A percentile compares a stretch with the other conserved stretches of the same genome.
Evolutionary conservation across 2,329 filamentous ascomycete genomes (phyloP).

Genomic region (Aspergillus ustus): DNA sequence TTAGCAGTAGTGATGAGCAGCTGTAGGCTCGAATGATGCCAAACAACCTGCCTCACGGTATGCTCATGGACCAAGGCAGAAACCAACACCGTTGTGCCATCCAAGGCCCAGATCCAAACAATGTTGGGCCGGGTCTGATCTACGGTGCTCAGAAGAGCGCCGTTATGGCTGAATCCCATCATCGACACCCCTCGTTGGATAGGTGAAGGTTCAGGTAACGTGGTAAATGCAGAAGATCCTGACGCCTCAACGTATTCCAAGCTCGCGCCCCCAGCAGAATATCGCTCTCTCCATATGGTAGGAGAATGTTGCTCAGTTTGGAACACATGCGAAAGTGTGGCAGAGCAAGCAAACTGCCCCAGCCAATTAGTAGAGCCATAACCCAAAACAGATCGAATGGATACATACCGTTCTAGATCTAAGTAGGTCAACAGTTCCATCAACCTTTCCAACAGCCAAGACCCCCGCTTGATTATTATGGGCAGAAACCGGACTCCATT

Average conservation of each 20-base stretch:
- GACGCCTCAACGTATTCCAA: constrained; percentile 44
- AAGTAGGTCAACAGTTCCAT: constrained; percentile 55
- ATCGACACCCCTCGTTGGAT: constrained; percentile 42
- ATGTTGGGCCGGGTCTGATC: constrained; percentile 48
- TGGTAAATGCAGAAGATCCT: constrained; percentile 41
- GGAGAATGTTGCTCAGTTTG: constrained; percentile 35
- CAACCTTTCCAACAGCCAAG: constrained; percentile 56
- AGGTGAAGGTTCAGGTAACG: constrained; percentile 34
- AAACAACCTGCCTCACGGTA: constrained; percentile 44
- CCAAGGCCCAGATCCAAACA: constrained; percentile 51
- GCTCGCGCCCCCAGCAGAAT: constrained; percentile 32
- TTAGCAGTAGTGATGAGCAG: constrained; percentile 46
- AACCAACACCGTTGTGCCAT: constrained; percentile 31
- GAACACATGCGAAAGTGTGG: constrained; percentile 41
- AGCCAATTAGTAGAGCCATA: constrained; percentile 16
- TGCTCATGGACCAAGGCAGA: constrained; percentile 50
- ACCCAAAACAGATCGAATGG: not conserved
- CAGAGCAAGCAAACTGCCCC: constrained; percentile 38
- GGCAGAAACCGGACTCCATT: constrained; percentile 54
- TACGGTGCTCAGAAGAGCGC: constrained; percentile 43
- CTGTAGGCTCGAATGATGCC: constrained; percentile 44
- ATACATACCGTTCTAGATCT: constrained; percentile 45
- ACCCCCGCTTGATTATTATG: constrained; percentile 37
- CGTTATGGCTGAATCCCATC: constrained; percentile 46
- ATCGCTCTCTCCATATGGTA: constrained; percentile 42